Evolutionary conservation across 202 grass and related monocot species (phyloP), one percentile per base, ranked within the genome.

Genomic region (Hordeum pubiflorum): DNA sequence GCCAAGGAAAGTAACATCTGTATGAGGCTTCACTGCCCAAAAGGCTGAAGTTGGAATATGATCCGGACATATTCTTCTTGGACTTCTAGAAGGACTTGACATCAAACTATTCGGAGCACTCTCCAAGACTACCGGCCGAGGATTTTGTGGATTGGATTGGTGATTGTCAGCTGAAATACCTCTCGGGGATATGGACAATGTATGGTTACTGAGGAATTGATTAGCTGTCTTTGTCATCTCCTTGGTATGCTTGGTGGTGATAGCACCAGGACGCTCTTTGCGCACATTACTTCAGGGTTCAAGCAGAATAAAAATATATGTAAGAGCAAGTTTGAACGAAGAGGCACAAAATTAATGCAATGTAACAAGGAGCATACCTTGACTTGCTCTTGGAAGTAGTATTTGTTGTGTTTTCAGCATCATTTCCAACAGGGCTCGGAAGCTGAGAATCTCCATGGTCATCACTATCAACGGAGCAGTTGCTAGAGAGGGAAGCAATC

Each of bases 1-100:
- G 68, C 95, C 92, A 85, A 90, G 56, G 75, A 98, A 93, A 70
- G 90, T 89, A 58, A 98, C 65, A 83, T 90, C 88, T 76, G 89
- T 34, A 76, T 89, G 72, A 84, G 91, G 83, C 65, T 95, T 95
- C 69, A 92, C 85, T 65, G 85, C 87, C 90, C 84, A 90, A 82
- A 95, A 88, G 58, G 96, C 89, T 61, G 96, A 88, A 56, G 89
- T 86, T 21, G 83, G 92, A 84, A 99, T 89, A 85, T 99, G 89
- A 62, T 99, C 96, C 22, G 91, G 93, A 67, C 83, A 99, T 77
- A 99, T 86, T 81, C 83, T 86, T 82, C 90, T 87, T 36, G 96
- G 92, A 73, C 92, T 96, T 88, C 92, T 93, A 18, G 96, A 89
- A 76, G 96, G 92, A 66, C 92, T 96, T 79, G 96, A 99, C 92